Evolutionary conservation across 169 alveolate species (phyloP).

Genomic region (Ichthyophthirius multifiliis): DNA sequence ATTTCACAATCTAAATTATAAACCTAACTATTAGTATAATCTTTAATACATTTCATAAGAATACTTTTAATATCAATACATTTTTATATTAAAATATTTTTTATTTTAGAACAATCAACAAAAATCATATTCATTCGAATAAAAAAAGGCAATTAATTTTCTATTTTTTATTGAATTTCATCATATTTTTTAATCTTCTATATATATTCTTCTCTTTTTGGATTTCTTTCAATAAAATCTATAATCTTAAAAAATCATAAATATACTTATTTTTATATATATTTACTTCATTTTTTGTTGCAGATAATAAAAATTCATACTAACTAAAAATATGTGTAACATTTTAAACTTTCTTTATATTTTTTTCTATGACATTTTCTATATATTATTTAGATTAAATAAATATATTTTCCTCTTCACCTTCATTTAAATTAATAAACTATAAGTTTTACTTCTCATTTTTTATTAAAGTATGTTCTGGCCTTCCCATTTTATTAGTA

Average conservation of each 20-base stretch:
- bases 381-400: conserved; percentile 43
- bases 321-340: conserved; percentile 61
- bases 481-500: conserved; percentile 66
- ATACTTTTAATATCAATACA: not conserved
- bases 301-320: conserved; percentile 56
- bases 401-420: conserved; percentile 18
- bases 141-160: conserved; percentile 61
- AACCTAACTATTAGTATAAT: not conserved
- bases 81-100: conserved; percentile 23
- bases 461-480: conserved; percentile 70
- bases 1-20: not conserved
- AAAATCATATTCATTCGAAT: conserved; percentile 74
- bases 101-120: conserved; percentile 69
- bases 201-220: conserved; percentile 38
- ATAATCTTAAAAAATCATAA: not conserved
- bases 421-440: not conserved
- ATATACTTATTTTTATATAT: not conserved
- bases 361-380: conserved; percentile 53
- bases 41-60: not conserved
- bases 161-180: conserved; percentile 43
- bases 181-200: conserved; percentile 49
- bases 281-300: conserved; percentile 49
- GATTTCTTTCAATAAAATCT: not conserved
- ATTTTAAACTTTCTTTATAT: conserved; percentile 56
- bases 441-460: conserved; percentile 65